Percentiles rank a stretch among this genome's conserved stretches.
These are phyloP conservation scores for Globisporangium spinosum DNA, from an alignment of 352 stramenopile genomes.

Conservation along the genomic window DNA sequence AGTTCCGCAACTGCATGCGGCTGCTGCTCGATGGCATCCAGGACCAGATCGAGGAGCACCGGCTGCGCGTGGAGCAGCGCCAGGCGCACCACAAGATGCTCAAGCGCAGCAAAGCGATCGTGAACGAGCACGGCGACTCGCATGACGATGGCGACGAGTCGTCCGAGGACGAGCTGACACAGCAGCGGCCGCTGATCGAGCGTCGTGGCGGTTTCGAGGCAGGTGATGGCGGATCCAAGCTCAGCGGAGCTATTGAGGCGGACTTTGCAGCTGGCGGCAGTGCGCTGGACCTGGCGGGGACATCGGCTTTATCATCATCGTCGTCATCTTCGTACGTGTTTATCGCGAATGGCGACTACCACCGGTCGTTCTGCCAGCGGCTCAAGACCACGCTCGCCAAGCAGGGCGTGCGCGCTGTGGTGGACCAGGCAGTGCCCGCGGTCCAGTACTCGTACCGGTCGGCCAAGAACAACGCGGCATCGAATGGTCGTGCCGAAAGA, in stretches of 20 bases:
- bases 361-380: constrained; percentile 56
- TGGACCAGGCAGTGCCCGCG: constrained; percentile 47
- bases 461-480: constrained; percentile 13
- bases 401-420: constrained; percentile 50
- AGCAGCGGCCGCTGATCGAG: constrained; percentile 12
- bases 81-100: constrained; percentile 31
- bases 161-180: constrained; percentile 15
- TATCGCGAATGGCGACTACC: constrained; percentile 72
- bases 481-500: neutral
- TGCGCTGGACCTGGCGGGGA: neutral
- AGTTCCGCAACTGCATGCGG: constrained; percentile 58
- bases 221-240: neutral
- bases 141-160: neutral
- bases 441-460: constrained; percentile 41
- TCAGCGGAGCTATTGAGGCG: neutral
- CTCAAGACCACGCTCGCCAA: constrained; percentile 57
- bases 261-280: neutral
- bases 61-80: constrained; percentile 40
- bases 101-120: constrained; percentile 21
- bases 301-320: neutral
- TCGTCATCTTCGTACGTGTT: constrained; percentile 53
- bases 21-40: constrained; percentile 78
- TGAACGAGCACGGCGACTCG: constrained; percentile 15
- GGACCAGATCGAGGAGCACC: constrained; percentile 80
- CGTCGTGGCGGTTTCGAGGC: neutral